These are phyloP conservation scores for Fraxinus greggii DNA, from an alignment of 305 asterid genomes.

Conservation along the genomic window DNA sequence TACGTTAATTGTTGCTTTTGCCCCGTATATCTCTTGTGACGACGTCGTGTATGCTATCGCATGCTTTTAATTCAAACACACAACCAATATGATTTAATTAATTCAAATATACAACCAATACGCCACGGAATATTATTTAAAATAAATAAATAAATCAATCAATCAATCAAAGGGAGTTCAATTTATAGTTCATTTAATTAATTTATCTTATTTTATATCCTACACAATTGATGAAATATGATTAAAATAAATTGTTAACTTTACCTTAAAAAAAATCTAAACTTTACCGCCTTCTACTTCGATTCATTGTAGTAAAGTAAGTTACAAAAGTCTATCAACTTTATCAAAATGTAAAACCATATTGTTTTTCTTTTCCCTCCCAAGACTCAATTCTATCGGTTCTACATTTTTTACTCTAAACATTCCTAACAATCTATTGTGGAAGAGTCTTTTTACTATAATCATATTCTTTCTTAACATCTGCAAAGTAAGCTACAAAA, in stretches of 20 bases:
- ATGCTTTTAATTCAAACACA: constrained; percentile 38
- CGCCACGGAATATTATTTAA: neutral
- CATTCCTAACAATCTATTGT: no score
- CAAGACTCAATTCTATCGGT: neutral
- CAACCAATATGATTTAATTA: no score
- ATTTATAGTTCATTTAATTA: no score
- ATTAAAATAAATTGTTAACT: no score
- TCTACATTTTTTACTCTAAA: no score
- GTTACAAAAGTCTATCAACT: neutral
- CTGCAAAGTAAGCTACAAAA: neutral
- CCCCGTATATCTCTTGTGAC: constrained; percentile 71
- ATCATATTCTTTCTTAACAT: no score
- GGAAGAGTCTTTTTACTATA: no score
- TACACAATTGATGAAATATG: neutral
- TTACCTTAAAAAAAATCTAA: no score
- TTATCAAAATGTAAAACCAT: neutral
- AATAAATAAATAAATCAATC: neutral
- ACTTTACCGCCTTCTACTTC: neutral
- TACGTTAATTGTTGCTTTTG: constrained; percentile 91
- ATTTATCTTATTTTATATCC: neutral
- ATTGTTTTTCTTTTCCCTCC: neutral
- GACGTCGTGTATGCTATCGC: constrained; percentile 82
- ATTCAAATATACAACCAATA: no score
- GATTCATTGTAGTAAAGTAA: neutral
- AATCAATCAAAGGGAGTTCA: no score